phyloP scores from a whole-genome alignment of 2,329 filamentous ascomycete species.

The Cytospora piceae region DNA sequence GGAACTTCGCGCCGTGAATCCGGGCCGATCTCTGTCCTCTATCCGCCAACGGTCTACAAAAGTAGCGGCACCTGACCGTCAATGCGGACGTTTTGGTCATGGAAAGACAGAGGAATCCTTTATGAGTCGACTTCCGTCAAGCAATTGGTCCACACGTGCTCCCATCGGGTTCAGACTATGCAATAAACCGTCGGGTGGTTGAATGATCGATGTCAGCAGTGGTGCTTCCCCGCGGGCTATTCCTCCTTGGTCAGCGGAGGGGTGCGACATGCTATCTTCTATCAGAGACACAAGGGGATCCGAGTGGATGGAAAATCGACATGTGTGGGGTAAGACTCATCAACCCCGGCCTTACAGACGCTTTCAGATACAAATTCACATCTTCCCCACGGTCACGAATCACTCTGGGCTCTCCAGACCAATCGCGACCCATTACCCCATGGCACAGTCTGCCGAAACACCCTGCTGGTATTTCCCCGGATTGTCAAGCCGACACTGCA shows the following conservation, averaged over 20 bases:
- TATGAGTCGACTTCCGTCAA: background rate
- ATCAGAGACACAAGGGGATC: conserved; percentile 6
- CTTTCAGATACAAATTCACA: background rate
- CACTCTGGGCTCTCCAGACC: background rate
- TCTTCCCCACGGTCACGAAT: conserved; percentile 17
- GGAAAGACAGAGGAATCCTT: background rate
- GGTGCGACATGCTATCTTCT: background rate
- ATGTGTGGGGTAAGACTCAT: conserved; percentile 14
- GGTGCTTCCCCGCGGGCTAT: conserved; percentile 18
- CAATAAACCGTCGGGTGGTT: conserved; percentile 19
- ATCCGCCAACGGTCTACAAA: background rate
- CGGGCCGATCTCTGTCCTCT: conserved; percentile 2
- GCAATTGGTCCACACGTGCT: background rate
- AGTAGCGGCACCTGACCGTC: background rate
- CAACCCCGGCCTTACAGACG: background rate
- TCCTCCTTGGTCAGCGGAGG: conserved; percentile 12
- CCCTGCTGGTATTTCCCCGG: conserved; percentile 2
- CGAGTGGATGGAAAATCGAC: conserved; percentile 29
- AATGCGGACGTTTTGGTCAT: background rate
- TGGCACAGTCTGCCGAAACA: background rate
- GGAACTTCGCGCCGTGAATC: conserved; percentile 23
- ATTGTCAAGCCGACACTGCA: background rate
- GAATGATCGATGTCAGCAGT: conserved; percentile 6
- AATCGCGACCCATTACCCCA: conserved; percentile 6
- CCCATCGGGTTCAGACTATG: background rate